Evolutionary conservation across 1,284 basidiomycete genomes (phyloP), one percentile per base, ranked within the genome.

Genomic region (Rhodotorula sp.): DNA sequence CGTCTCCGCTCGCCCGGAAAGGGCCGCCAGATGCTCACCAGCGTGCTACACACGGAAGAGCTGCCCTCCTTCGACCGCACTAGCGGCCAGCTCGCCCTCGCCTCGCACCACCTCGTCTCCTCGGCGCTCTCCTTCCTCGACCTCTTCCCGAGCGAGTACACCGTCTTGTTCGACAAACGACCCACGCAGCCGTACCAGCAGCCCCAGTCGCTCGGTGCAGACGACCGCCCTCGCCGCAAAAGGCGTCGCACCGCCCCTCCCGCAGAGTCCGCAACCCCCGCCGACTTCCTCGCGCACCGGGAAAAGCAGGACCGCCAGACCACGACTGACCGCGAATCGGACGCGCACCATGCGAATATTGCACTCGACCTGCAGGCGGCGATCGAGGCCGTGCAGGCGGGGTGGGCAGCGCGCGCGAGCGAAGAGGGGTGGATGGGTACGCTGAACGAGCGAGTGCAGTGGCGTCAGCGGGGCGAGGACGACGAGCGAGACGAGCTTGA

Each of bases 101-200:
- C 46, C 2, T 6, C 32, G 3, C 70, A 75, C 64, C 64, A 72
- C 58, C 73, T 75, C 68, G 15, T 75, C 46, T 66, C 70, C 6
- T 22, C 71, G 2, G 66, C 62, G 0, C 57, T 53, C 60, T 65
- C 66, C 13, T 37, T 57, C 63, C 17, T 44, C 37, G 19, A 48
- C 29, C 65, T 54, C 0, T 64, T 61, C 36, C 56, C 66, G 27
- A 15, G n/a, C 13, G 44, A 7, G 19, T n/a, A 37, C 54, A 51
- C 58, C 1, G 63, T 72, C 44, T 5, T 68, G 17, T 65, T 75
- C 64, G 53, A 57, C 3, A 22, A 25, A 2, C 59, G 70, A 0
- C 70, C 73, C 1, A 10, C 48, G 1, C 12, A 12, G 3, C 66
- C 73, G 9, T 68, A 70, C 61, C 63, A 67, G 34, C 29, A 48